Base-by-base conservation (phyloP, 2,329 filamentous ascomycete genomes). In the Aspergillus phoenicis region DNA sequence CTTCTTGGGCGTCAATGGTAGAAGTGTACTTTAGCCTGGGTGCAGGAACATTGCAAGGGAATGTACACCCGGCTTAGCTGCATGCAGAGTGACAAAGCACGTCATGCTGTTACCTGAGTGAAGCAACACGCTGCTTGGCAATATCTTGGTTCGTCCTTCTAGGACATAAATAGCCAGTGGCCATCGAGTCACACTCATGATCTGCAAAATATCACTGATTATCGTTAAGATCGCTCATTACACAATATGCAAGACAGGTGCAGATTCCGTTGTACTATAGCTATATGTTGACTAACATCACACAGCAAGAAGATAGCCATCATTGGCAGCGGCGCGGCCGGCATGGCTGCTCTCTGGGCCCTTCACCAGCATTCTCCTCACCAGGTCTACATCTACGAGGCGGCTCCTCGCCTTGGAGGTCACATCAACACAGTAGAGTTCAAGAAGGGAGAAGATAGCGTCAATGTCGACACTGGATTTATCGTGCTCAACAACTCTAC, bases 401-500 rank as follows among this genome's bases (percentile, higher is more conserved):
- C 51, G 4, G 26, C 26, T 17, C 17, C 52, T 26, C 22, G 49
- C 38, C 57, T 59, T 30, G 57, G 57, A n/a, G 57, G 57, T 6
- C 57, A 59, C 15, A 59, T 39, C 17, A 54, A 59, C 24, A 59
- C 57, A 4, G 57, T 53, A 5, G 8, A 45, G 24, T 59, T 54
- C n/a, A 26, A 48, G 20, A 47, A 22, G 8, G 17, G 22, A 5
- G 20, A 28, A 5, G 28, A 43, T 8, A 4, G 17, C 15, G 57
- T 59, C 28, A 28, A 51, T 6, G 57, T 59, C 5, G 57, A 59
- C 24, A 59, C 57, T 8, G 57, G 57, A 22, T 59, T 59, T 22
- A 59, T 59, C 22, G 57, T 54, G 17, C 28, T 52, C 15, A 59
- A 59, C 38, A 53, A 28, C 17, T 39, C 57, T 6, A 59, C 57